phyloP scores from a whole-genome alignment of 352 stramenopile genomes.

The Globisporangium cederbergense region DNA sequence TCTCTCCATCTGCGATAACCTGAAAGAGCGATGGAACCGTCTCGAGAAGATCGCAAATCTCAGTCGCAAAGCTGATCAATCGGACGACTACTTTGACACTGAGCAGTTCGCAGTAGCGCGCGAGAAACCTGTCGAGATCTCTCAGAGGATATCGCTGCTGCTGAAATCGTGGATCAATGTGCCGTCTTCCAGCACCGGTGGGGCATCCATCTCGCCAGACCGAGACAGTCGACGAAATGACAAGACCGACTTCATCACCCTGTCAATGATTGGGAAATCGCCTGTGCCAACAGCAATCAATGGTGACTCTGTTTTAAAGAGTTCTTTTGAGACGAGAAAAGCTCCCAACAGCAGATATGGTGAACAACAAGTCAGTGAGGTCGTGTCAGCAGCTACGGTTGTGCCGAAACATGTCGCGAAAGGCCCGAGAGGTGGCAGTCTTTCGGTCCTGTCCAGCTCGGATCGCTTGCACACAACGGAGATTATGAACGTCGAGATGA shows the following conservation, averaged over 20 bases:
- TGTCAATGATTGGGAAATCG: conserved; percentile 18
- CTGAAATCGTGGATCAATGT: conserved; percentile 61
- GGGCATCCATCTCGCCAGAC: conserved; percentile 11
- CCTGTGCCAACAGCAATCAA: conserved; percentile 7
- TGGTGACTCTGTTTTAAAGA: background rate
- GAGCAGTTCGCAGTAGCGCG: conserved; percentile 54
- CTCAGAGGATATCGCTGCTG: conserved; percentile 41
- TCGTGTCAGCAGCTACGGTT: conserved; percentile 22
- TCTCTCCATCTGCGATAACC: conserved; percentile 41
- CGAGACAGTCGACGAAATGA: conserved; percentile 3
- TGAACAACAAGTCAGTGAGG: background rate
- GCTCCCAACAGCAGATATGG: background rate
- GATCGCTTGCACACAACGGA: conserved; percentile 38
- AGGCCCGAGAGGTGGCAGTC: conserved; percentile 16
- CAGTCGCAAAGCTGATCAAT: conserved; percentile 21
- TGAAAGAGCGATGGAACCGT: conserved; percentile 66
- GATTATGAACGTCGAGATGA: conserved; percentile 47
- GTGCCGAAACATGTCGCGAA: conserved; percentile 31
- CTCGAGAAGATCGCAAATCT: conserved; percentile 49
- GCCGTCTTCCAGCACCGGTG: conserved; percentile 9
- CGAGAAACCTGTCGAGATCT: conserved; percentile 54
- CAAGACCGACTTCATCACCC: conserved; percentile 21
- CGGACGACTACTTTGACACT: conserved; percentile 42
- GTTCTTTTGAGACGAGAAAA: background rate
- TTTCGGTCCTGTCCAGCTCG: conserved; percentile 15